Base-by-base conservation (phyloP, 1,284 basidiomycete genomes). In the Erythrobasidium hasegawianum region DNA sequence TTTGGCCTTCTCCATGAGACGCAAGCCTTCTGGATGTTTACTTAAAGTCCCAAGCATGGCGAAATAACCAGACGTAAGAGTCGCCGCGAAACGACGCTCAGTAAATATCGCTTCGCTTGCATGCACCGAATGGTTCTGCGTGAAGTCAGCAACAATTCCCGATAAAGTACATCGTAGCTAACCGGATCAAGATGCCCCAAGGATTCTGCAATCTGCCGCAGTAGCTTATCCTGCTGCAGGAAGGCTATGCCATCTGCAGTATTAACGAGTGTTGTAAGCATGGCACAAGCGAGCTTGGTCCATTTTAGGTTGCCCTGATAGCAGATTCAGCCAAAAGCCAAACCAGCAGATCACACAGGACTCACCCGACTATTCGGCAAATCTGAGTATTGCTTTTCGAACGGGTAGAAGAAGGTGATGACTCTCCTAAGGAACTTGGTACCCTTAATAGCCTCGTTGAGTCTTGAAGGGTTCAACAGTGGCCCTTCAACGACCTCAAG, bases 21-120 rank as follows among this genome's bases (percentile, higher is more conserved):
- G 88, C 26, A 95, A 84, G 13, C 96, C 96, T 59, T 96, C 90
- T 29, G 85, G 83, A 68, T 87, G 84, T 73, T 87, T 90, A 77
- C 90, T 95, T 47, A 98, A 80, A 0, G 86, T 87, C 2, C 94
- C 94, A 1, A 99, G 82, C 87, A 99, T 93, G 75, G 97, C 93
- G 70, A 99, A 86, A 77, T 98, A 98, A 0, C 94, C 95, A 72
- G 85, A 88, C 0, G 90, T 89, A 68, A 98, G 78, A 0, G 92
- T 95, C 40, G 87, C 86, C 54, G 87, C 82, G 66, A 97, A 83
- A 11, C 90, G 83, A 71, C 85, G 84, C 74, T 87, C 88, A 2
- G 93, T 92, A 72, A 98, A 90, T 58, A 97, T 83, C 0, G 89
- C 86, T 72, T 94, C 88, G n/a, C 45, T 47, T 13, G 16, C 53